These are phyloP conservation scores for Cladophialophora yegresii DNA, from an alignment of 2,329 filamentous ascomycete species.

Conservation along the genomic window DNA sequence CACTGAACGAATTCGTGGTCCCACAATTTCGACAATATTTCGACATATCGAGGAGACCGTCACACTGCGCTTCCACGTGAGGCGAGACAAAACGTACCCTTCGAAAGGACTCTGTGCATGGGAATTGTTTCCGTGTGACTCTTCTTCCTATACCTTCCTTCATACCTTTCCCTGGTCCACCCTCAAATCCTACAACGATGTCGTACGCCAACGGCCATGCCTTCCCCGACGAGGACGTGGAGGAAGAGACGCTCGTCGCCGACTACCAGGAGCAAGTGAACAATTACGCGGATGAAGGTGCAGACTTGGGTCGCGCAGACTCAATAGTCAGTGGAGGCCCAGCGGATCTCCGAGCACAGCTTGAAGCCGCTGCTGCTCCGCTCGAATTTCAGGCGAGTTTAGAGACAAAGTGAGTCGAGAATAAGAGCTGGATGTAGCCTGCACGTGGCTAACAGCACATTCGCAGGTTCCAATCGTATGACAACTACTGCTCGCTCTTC, in stretches of 20 bases:
- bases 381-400: constrained; percentile 94
- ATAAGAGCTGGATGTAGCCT: neutral
- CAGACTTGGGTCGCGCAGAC: constrained; percentile 72
- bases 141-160: neutral
- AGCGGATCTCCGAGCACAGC: constrained; percentile 88
- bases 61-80: neutral
- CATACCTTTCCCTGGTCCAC: neutral
- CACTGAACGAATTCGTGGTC: constrained; percentile 5
- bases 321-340: constrained; percentile 66
- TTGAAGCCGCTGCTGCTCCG: constrained; percentile 88
- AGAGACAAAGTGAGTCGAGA: constrained; percentile 82
- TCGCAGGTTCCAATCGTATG: constrained; percentile 66
- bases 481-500: constrained; percentile 98
- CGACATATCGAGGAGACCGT: neutral
- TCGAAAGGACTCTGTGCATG: neutral
- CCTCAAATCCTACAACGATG: constrained; percentile 40
- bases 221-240: constrained; percentile 76
- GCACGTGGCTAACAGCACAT: neutral
- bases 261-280: constrained; percentile 97
- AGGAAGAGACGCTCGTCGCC: constrained; percentile 93
- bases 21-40: constrained; percentile 10
- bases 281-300: constrained; percentile 84
- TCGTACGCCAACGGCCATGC: constrained; percentile 45
- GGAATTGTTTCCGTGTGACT: neutral
- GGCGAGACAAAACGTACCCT: neutral